These are phyloP conservation scores for Stephania japonica DNA, from an alignment of 164 flowering plant genomes.

Conservation along the genomic window DNA sequence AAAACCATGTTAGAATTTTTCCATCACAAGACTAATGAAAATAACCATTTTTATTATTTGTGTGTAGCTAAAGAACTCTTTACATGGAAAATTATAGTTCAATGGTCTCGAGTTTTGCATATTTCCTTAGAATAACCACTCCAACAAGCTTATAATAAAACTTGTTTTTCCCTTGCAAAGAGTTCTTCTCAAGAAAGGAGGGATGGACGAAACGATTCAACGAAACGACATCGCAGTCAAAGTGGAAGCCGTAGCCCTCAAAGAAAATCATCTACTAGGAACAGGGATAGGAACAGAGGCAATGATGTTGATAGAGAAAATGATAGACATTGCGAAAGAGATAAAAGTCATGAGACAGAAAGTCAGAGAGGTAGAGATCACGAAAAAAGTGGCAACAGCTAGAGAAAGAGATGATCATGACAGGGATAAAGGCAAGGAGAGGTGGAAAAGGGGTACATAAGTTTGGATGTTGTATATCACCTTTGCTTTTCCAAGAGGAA, in stretches of 20 bases:
- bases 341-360: constrained; percentile 40
- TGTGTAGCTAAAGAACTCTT: no score
- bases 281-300: constrained; percentile 54
- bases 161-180: no score
- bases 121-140: no score
- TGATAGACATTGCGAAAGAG: constrained; percentile 48
- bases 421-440: constrained; percentile 35
- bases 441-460: constrained; percentile 51
- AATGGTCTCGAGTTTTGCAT: no score
- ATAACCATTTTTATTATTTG: no score
- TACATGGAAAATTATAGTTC: no score
- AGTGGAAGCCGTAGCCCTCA: constrained; percentile 72
- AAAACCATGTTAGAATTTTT: no score
- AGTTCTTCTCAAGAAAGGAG: no score
- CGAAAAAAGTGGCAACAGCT: constrained; percentile 52
- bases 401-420: constrained; percentile 45
- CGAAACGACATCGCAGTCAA: constrained; percentile 65
- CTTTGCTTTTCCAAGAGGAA: not conserved
- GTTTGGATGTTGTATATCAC: not conserved
- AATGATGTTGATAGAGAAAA: constrained; percentile 41
- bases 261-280: no score
- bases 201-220: no score
- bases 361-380: constrained; percentile 40
- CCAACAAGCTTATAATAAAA: no score
- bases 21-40: no score